Evolutionary conservation across 202 grass and related monocot species (phyloP), one percentile per base, ranked within the genome.

Genomic region (Bolboschoenoplectus hybrid): DNA sequence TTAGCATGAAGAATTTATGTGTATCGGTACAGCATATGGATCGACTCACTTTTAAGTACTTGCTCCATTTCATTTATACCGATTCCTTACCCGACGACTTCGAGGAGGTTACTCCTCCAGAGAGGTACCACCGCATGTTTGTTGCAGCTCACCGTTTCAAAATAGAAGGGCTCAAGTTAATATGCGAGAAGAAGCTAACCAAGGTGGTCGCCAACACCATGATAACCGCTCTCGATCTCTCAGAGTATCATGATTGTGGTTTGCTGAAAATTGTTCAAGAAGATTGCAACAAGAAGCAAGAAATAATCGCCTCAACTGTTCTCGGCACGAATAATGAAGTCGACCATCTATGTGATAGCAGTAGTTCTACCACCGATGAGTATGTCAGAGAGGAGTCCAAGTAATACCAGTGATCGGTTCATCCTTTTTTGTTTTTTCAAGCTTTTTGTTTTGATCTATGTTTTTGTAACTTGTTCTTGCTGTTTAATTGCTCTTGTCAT

Each of bases 61-160:
- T 82, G 80, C 80, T 82, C 56, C 12, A 82, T 49, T 82, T 82
- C 8, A 82, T 82, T 63, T 82, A 82, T 49, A 82, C 80, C 10
- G 80, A 82, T 82, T 45, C 80, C 4, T 26, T 82, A 7, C 80
- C 80, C 2, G 40, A 19, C 4, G 74, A 78, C 1, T 78, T 78
- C 7, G 74, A 78, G 50, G n/a, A 61, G 40, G 20, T 26, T 17
- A 82, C 80, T 1, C 3, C 57, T 32, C 10, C 61, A 46, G 57
- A 82, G 80, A 65, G 39, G 80, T 63, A 61, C 41, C 80, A 82
- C 55, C 80, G 80, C 8, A 63, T 82, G 80, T 35, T 82, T 7
- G 43, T 82, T 35, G 80, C 80, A 7, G 80, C 80, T 3, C 80
- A 82, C 40, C 80, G 61, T 3, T 82, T 82, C 9, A 65, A 82